These are phyloP conservation scores for Epichloe gansuensis DNA, from an alignment of 2,329 filamentous ascomycete species.

Conservation along the genomic window DNA sequence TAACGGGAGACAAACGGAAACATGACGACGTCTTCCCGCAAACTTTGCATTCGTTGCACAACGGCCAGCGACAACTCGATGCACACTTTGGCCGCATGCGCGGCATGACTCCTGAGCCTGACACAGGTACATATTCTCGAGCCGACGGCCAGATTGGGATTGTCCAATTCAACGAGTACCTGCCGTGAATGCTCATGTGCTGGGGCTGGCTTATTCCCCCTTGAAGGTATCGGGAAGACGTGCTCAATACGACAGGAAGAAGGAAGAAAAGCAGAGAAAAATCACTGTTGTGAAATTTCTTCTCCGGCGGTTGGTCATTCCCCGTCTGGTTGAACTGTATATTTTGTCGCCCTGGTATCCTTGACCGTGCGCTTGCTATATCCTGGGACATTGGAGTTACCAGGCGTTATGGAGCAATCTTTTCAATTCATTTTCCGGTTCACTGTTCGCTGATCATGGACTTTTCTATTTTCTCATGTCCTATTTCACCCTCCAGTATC, in stretches of 20 bases:
- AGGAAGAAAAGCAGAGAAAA: not conserved
- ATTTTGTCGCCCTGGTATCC: not conserved
- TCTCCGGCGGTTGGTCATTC: not conserved
- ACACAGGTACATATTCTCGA: constrained; percentile 22
- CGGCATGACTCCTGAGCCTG: constrained; percentile 16
- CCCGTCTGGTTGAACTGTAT: not conserved
- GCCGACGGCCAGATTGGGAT: constrained; percentile 22
- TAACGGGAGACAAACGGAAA: constrained; percentile 26
- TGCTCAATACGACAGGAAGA: too few relatives aligned
- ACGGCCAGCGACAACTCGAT: constrained; percentile 26
- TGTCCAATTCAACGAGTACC: constrained; percentile 20
- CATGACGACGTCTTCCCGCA: constrained; percentile 24
- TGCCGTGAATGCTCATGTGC: not conserved
- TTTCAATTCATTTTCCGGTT: not conserved
- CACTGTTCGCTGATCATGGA: too few relatives aligned
- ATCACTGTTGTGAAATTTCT: not conserved
- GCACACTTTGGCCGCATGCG: constrained; percentile 16
- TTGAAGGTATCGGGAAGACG: too few relatives aligned
- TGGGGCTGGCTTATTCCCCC: not conserved
- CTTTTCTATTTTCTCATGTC: not conserved
- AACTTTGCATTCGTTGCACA: constrained; percentile 20
- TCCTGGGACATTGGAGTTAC: not conserved
- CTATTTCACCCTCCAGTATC: not conserved
- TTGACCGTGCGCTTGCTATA: not conserved
- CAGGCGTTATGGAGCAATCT: not conserved